Base-by-base conservation (phyloP, 257 asterid species). In the Pogostemon cablin region DNA sequence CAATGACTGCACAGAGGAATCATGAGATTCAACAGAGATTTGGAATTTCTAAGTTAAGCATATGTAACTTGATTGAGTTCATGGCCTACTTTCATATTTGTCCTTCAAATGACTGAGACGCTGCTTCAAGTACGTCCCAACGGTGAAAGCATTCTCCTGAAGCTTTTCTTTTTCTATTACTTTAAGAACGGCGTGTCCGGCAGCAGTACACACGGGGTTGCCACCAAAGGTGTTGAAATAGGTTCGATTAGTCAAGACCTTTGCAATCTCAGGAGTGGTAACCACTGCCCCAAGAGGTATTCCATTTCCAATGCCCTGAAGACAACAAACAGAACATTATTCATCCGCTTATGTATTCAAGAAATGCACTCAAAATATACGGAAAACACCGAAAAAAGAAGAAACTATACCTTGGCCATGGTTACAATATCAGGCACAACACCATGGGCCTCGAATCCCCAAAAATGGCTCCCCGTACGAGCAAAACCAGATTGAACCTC, bases 221-320 rank as follows among this genome's bases (percentile, higher is more conserved):
- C 99, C 99, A 1, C 99, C 99, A 77, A 87, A 93, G 58, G 99
- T 93, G 46, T 93, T 93, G 85, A 89, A 91, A 73, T 89, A 93
- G 48, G 40, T 84, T 41, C 90, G 86, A 12, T 65, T 60, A 17
- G 88, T 75, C 87, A 93, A 81, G 75, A 81, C 96, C 48, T 86
- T 77, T 4, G 96, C 99, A 40, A 93, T 87, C 72, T 85, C 93
- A 0, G 93, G 95, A 41, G 96, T 93, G 5, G 99, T 93, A 20
- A 93, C 82, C 72, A 91, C 99, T 9, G 96, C 99, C 61, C 98
- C 99, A 58, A 93, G 81, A 12, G 98, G 99, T 75, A 91, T 82
- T 65, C 98, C 99, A 64, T 93, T 93, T 69, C 98, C 99, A 72
- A 93, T 91, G 39, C 98, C 98, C 99, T 93, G 81, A 61, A 64